Base-by-base conservation (phyloP, 164 flowering plant genomes). In the Stephania yunnanensis region DNA sequence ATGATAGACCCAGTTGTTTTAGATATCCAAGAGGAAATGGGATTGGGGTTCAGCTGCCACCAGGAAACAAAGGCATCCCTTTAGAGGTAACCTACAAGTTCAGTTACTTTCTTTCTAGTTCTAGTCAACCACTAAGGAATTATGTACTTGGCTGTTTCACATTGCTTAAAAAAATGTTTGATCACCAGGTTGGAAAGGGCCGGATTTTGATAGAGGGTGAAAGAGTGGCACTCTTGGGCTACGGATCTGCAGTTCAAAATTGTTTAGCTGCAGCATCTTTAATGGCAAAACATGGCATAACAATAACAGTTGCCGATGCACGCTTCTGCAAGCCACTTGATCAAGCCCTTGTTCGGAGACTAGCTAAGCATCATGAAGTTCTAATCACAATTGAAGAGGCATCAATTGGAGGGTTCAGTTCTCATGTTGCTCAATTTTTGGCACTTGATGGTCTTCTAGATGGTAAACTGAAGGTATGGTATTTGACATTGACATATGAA, bases 11-110 rank as follows among this genome's bases (percentile, higher is more conserved):
- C 20, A 87, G 91, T 75, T 93, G 98, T 81, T 90, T 95, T 83
- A 81, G 99, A 1, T 95, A 92, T 71, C 99, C 99, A 0, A 86
- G 99, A 83, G 99, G 99, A 73, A 95, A 95, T 77, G 99, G 99
- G 20, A 48, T 92, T 36, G 99, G 99, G 30, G 90, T 90, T 42
- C 79, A 79, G 70, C 79, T 95, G 71, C 99, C 98, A 31, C 84
- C 87, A 9, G 92, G 96, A 67, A 95, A 95, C 84, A 95, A 92
- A 80, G 99, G 99, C 71, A 79, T 80, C 72, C 96, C 99, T 52
- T 87, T 95, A 48, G 98, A 95, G 98, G 99, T 90, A 82, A 73
- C 36, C 0, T 72, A 63, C 22, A 17, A 11, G 0, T 76, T 19
- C 3, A 46, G 29, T 74, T 53, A 44, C 42, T 68, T 66, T 30